A percentile compares a stretch with the other conserved stretches of the same genome.
Evolutionary conservation across 352 stramenopile genomes (phyloP).

Genomic region (Saprolegnia parasitica): DNA sequence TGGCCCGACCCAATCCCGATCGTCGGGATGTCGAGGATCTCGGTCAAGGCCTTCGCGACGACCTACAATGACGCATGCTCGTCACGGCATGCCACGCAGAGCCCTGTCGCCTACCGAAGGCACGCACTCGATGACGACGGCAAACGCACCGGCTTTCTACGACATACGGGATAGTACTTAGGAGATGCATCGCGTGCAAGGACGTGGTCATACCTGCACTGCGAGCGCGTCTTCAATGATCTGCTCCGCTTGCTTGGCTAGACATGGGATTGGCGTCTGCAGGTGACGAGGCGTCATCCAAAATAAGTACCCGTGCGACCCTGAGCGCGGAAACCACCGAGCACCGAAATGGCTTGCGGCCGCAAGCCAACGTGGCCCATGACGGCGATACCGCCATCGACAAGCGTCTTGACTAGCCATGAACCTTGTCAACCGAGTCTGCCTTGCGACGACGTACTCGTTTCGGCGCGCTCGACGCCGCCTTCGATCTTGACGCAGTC

Average conservation of each 20-base stretch:
- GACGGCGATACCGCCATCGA: slow-evolving; percentile 90
- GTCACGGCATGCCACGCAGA: not conserved
- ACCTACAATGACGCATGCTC: slow-evolving; percentile 31
- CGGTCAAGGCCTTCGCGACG: slow-evolving; percentile 92
- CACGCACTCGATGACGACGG: slow-evolving; percentile 84
- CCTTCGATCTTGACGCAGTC: slow-evolving; percentile 99
- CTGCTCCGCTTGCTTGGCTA: slow-evolving; percentile 72
- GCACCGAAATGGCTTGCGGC: slow-evolving; percentile 93
- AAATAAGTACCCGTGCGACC: slow-evolving; percentile 92
- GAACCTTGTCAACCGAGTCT: slow-evolving; percentile 35
- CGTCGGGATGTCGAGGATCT: slow-evolving; percentile 94
- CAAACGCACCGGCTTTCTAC: slow-evolving; percentile 93
- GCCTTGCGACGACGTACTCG: slow-evolving; percentile 37
- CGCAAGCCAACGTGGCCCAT: slow-evolving; percentile 98
- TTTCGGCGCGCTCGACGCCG: slow-evolving; percentile 73
- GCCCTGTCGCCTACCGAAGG: slow-evolving; percentile 34
- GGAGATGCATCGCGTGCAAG: no score
- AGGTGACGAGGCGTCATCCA: not conserved
- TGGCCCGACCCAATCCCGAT: slow-evolving; percentile 97
- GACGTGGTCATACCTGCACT: slow-evolving; percentile 84
- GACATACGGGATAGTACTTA: slow-evolving; percentile 1
- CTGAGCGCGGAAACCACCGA: slow-evolving; percentile 96
- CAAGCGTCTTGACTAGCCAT: slow-evolving; percentile 54
- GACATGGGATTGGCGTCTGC: not conserved
- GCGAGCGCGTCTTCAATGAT: slow-evolving; percentile 96